These are phyloP conservation scores for Mycena indigotica DNA, from an alignment of 768 basidiomycete genomes.

Conservation along the genomic window DNA sequence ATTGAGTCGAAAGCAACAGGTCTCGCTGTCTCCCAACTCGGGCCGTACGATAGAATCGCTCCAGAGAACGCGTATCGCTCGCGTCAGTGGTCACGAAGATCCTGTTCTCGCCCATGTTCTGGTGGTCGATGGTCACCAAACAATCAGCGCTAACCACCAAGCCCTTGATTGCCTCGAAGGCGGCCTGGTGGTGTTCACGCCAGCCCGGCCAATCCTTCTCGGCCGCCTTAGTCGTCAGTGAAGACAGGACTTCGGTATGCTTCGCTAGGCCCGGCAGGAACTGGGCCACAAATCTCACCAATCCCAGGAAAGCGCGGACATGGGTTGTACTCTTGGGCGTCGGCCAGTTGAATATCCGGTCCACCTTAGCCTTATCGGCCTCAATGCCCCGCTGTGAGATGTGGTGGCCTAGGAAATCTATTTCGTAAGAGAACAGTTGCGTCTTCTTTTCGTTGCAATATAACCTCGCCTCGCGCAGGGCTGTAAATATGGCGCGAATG, in stretches of 20 bases:
- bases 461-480: background rate
- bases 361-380: conserved; percentile 26
- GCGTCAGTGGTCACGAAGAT: conserved; percentile 34
- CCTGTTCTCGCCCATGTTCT: conserved; percentile 26
- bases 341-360: conserved; percentile 34
- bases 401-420: conserved; percentile 30
- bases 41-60: too few species aligned
- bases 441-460: conserved; percentile 23
- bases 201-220: conserved; percentile 30
- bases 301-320: conserved; percentile 35
- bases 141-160: conserved; percentile 25
- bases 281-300: conserved; percentile 33
- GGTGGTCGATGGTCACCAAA: too few species aligned
- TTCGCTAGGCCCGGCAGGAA: conserved; percentile 32
- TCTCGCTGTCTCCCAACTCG: conserved; percentile 27
- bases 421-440: background rate
- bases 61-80: too few species aligned
- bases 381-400: conserved; percentile 30
- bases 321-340: conserved; percentile 26
- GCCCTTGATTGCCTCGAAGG: conserved; percentile 31
- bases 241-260: conserved; percentile 28
- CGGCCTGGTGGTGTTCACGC: conserved; percentile 24
- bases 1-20: conserved; percentile 35
- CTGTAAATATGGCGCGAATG: conserved; percentile 28
- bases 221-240: conserved; percentile 30